Evolutionary conservation across 305 asterid genomes (phyloP).

Genomic region (Withania somnifera): DNA sequence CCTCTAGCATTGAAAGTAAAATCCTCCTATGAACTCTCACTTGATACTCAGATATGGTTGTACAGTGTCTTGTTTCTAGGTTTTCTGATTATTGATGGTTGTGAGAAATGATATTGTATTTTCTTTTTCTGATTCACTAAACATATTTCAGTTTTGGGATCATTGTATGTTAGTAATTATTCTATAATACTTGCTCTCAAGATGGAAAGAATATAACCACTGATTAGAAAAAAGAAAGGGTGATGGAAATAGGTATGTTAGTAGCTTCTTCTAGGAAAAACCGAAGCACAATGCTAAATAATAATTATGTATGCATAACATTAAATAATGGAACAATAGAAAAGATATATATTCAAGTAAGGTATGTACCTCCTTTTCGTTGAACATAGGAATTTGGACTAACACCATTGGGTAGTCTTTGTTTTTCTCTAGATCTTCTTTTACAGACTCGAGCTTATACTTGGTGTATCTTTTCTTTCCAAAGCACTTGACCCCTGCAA

Average conservation of each 20-base stretch:
- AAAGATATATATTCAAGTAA: slow-evolving; percentile 1
- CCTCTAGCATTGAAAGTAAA: background rate
- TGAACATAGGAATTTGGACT: slow-evolving; percentile 82
- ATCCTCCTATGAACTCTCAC: background rate
- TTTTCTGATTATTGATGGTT: background rate
- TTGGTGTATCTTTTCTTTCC: slow-evolving; percentile 64
- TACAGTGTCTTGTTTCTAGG: background rate
- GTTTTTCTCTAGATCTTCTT: slow-evolving; percentile 57
- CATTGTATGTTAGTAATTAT: background rate
- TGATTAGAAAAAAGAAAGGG: background rate
- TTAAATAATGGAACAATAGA: background rate
- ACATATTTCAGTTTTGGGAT: background rate
- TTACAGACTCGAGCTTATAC: slow-evolving; percentile 62
- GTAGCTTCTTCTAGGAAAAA: background rate
- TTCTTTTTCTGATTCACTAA: background rate
- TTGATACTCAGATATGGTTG: background rate
- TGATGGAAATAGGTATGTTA: background rate
- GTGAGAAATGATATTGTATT: background rate
- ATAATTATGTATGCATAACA: background rate
- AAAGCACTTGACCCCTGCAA: slow-evolving; percentile 42
- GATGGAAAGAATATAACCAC: background rate
- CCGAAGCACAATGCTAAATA: background rate
- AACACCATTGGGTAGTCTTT: slow-evolving; percentile 64
- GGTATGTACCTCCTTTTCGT: slow-evolving; percentile 66
- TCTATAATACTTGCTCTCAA: background rate